These are phyloP conservation scores for Raffaelea ambrosiae DNA, from an alignment of 2,329 filamentous ascomycete species.

Conservation along the genomic window DNA sequence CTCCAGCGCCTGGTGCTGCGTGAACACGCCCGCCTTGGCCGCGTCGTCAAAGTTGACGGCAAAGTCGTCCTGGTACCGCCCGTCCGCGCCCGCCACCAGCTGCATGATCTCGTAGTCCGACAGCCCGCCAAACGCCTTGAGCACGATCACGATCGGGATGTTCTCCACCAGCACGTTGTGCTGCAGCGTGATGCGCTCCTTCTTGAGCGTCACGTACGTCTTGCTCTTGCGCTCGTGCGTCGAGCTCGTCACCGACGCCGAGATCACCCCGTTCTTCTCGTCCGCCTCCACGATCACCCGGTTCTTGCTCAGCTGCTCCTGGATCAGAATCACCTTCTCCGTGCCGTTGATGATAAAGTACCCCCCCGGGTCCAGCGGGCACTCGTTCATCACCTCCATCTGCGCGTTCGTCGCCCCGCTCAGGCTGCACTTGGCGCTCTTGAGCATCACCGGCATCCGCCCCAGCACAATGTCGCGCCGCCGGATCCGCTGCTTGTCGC, in stretches of 20 bases:
- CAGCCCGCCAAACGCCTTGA: conserved; percentile 89
- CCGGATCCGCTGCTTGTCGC: conserved; percentile 68
- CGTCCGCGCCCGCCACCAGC: conserved; percentile 80
- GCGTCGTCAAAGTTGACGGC: conserved; percentile 92
- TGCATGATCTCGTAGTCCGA: conserved; percentile 93
- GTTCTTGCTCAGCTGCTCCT: conserved; percentile 98
- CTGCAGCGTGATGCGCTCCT: conserved; percentile 78
- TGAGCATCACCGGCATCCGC: conserved; percentile 92
- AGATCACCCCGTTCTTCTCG: conserved; percentile 84
- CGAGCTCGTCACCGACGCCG: conserved; percentile 94
- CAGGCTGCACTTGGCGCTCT: conserved; percentile 87
- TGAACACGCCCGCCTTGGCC: conserved; percentile 73
- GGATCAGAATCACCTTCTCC: conserved; percentile 96
- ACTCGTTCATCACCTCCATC: conserved; percentile 92
- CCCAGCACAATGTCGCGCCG: conserved; percentile 74
- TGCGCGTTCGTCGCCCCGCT: conserved; percentile 74
- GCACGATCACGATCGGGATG: conserved; percentile 85
- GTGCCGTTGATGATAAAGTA: conserved; percentile 98
- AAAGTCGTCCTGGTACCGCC: conserved; percentile 88
- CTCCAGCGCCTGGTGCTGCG: conserved; percentile 91
- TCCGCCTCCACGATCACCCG: conserved; percentile 94
- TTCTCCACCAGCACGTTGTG: conserved; percentile 92
- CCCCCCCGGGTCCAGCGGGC: conserved; percentile 87
- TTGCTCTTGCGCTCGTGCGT: conserved; percentile 98
- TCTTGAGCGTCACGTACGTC: conserved; percentile 90